A percentile compares a stretch with the other conserved stretches of the same genome.
phyloP scores from a whole-genome alignment of 352 stramenopile genomes.

The Sclerospora graminicola region DNA sequence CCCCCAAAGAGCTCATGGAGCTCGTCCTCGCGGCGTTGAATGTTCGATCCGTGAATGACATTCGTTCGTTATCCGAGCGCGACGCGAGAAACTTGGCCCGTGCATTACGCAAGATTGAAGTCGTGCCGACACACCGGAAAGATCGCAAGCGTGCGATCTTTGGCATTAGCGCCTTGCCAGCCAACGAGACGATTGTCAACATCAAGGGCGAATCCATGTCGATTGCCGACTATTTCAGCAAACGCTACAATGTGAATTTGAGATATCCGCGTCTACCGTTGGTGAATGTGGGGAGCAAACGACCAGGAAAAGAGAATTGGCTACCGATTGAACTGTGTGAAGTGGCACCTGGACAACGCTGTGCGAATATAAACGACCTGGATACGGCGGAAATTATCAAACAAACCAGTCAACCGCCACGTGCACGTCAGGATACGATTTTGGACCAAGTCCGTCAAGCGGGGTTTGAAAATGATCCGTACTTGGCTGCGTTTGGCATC shows the following conservation, averaged over 20 bases:
- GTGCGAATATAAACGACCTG: constrained; percentile 62
- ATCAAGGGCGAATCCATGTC: constrained; percentile 45
- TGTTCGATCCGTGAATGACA: constrained; percentile 20
- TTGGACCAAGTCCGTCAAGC: constrained; percentile 48
- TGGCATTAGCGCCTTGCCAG: constrained; percentile 33
- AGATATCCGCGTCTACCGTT: constrained; percentile 53
- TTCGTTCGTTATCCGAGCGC: constrained; percentile 24
- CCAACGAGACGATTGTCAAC: constrained; percentile 33
- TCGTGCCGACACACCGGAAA: constrained; percentile 45
- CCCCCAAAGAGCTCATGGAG: constrained; percentile 38
- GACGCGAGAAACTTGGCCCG: constrained; percentile 23
- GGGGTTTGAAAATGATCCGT: constrained; percentile 65
- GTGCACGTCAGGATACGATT: constrained; percentile 39
- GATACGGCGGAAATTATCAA: constrained; percentile 79
- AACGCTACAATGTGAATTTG: constrained; percentile 45
- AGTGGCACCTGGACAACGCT: constrained; percentile 56
- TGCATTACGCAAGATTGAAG: constrained; percentile 41
- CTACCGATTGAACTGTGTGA: constrained; percentile 79
- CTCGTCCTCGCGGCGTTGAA: constrained; percentile 35
- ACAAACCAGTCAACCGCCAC: constrained; percentile 44
- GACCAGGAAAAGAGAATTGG: constrained; percentile 40
- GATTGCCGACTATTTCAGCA: constrained; percentile 50
- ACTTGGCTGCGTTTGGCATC: constrained; percentile 48
- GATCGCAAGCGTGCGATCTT: constrained; percentile 48
- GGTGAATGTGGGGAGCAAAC: constrained; percentile 63